phyloP scores from a whole-genome alignment of 164 flowering plant genomes.

The Aristolochia californica region DNA sequence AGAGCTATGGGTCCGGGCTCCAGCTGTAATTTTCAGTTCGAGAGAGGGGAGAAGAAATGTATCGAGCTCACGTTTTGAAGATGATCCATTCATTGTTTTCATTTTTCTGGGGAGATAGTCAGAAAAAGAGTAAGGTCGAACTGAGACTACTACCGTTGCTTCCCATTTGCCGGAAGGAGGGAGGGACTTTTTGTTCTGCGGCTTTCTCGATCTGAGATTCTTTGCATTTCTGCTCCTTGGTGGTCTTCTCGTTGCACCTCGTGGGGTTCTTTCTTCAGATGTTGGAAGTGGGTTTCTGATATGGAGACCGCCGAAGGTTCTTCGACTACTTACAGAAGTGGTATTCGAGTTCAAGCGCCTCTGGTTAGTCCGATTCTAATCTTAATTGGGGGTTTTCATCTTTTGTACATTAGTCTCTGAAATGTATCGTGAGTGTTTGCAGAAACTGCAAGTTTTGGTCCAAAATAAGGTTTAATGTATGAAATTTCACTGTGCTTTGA shows the following conservation, averaged over 20 bases:
- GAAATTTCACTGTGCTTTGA: too few relatives aligned
- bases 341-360: constrained; percentile 68
- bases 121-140: constrained; percentile 4
- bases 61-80: constrained; percentile 15
- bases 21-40: constrained; percentile 1
- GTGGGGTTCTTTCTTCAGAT: neutral
- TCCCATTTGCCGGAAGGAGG: too few relatives aligned
- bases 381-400: neutral
- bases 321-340: constrained; percentile 45
- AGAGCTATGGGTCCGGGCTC: constrained; percentile 10
- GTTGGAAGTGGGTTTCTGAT: constrained; percentile 10
- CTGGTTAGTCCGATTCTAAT: constrained; percentile 33
- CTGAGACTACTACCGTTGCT: too few relatives aligned
- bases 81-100: constrained; percentile 16
- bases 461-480: too few relatives aligned
- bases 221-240: too few relatives aligned
- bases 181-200: too few relatives aligned
- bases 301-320: constrained; percentile 45
- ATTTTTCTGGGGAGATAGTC: constrained; percentile 12
- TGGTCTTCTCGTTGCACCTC: neutral
- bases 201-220: too few relatives aligned
- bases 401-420: constrained; percentile 1
- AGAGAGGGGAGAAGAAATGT: constrained; percentile 2
- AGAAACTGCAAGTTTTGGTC: too few relatives aligned
- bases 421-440: too few relatives aligned